These are phyloP conservation scores for Boletus patriciae DNA, from an alignment of 768 basidiomycete genomes.

Conservation along the genomic window DNA sequence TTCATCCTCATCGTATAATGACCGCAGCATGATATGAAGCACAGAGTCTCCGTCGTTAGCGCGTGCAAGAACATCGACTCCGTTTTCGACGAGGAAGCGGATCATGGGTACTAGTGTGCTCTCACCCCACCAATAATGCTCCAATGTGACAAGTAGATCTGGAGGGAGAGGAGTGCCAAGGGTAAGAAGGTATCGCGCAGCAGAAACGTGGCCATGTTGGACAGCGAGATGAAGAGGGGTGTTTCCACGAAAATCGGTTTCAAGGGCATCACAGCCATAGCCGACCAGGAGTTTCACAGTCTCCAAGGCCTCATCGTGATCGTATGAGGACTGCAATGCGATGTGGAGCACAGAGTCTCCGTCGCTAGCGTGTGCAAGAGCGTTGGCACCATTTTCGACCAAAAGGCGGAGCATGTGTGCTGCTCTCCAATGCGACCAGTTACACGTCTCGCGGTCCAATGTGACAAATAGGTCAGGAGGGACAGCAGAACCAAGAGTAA, in stretches of 20 bases:
- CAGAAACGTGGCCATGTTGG: neutral
- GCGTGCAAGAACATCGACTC: no score
- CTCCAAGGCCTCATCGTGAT: no score
- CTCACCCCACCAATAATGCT: no score
- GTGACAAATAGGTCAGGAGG: neutral
- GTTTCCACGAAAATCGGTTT: neutral
- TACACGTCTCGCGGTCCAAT: no score
- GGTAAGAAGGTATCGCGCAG: neutral
- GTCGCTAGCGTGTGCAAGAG: no score
- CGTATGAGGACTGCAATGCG: no score
- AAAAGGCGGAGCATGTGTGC: neutral
- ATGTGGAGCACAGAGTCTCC: neutral
- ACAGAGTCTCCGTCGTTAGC: no score
- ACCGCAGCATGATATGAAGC: neutral
- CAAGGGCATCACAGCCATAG: neutral
- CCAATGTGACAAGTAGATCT: neutral
- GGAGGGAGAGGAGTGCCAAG: neutral
- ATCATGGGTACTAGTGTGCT: neutral
- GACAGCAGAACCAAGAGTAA: neutral
- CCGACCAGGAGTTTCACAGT: neutral
- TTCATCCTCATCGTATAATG: neutral
- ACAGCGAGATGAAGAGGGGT: neutral
- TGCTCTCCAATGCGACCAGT: no score
- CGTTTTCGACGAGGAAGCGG: no score
- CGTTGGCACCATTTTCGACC: no score